phyloP scores from a whole-genome alignment of 228 moss, liverwort and hornwort genomes.

The Sphagnum fallax region DNA sequence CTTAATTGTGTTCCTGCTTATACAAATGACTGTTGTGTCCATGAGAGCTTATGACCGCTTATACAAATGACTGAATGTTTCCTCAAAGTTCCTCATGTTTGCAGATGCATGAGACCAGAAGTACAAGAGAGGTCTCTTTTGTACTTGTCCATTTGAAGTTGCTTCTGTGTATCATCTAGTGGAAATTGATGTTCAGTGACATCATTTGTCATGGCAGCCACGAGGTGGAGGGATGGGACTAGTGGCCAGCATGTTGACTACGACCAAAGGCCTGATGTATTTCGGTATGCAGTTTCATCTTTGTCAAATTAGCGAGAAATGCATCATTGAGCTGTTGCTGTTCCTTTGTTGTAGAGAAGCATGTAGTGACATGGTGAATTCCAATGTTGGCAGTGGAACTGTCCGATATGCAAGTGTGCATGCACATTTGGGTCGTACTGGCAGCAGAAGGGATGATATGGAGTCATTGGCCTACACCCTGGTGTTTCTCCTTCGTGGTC shows the following conservation, averaged over 20 bases:
- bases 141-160: too few relatives aligned
- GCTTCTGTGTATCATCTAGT: too few relatives aligned
- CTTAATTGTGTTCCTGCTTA: not conserved
- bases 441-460: slow-evolving; percentile 96
- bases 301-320: not conserved
- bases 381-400: slow-evolving; percentile 54
- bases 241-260: slow-evolving; percentile 98
- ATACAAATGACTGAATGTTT: too few relatives aligned
- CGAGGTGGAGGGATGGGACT: slow-evolving; percentile 97
- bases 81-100: too few relatives aligned
- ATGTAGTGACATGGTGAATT: not conserved
- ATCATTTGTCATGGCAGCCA: slow-evolving; percentile 46
- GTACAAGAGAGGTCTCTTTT: too few relatives aligned
- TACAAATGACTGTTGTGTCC: too few relatives aligned
- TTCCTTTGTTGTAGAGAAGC: not conserved
- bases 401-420: slow-evolving; percentile 98
- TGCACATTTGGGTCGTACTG: slow-evolving; percentile 94
- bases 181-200: too few relatives aligned
- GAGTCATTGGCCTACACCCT: slow-evolving; percentile 94
- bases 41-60: too few relatives aligned
- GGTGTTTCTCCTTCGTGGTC: slow-evolving; percentile 91
- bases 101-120: too few relatives aligned
- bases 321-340: too few relatives aligned
- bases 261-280: slow-evolving; percentile 95
- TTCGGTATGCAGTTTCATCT: slow-evolving; percentile 41